These are phyloP conservation scores for Steccherinum ochraceum DNA, from an alignment of 768 basidiomycete species.

Conservation along the genomic window DNA sequence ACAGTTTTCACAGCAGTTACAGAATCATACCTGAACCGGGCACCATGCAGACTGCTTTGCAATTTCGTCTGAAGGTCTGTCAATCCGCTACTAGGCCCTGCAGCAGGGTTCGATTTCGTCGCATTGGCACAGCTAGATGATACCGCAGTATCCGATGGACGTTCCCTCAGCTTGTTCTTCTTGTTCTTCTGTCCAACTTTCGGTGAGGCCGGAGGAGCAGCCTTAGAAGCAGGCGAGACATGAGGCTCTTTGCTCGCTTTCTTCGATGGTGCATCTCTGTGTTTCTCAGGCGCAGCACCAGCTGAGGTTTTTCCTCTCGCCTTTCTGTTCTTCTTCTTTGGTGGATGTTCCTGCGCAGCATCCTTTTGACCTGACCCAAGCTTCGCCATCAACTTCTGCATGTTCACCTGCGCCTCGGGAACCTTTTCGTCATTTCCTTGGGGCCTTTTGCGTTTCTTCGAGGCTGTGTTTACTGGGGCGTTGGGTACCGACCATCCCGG, in stretches of 20 bases:
- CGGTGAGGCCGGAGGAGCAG: not conserved
- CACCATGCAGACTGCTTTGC: conserved; percentile 77
- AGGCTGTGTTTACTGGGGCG: conserved; percentile 11
- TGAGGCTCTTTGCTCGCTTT: not conserved
- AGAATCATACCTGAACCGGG: conserved; percentile 68
- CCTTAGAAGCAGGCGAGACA: not conserved
- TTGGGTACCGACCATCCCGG: conserved; percentile 28
- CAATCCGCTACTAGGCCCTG: too few species aligned
- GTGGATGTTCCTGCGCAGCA: not conserved
- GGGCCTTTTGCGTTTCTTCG: conserved; percentile 25
- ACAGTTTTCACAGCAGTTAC: not conserved
- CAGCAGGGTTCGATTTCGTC: too few species aligned
- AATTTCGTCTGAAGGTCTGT: conserved; percentile 73
- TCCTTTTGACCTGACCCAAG: conserved; percentile 13
- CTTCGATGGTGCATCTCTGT: not conserved
- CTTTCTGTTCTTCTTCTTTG: conserved; percentile 7
- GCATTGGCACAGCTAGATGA: too few species aligned
- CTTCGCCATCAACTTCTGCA: conserved; percentile 21
- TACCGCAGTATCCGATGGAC: conserved; percentile 12
- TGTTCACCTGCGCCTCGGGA: conserved; percentile 22
- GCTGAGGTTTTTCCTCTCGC: conserved; percentile 4
- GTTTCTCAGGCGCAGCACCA: not conserved
- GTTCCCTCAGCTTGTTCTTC: conserved; percentile 4
- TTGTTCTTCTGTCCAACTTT: conserved; percentile 1
- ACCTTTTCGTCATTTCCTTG: conserved; percentile 18